Evolutionary conservation across 2,329 filamentous ascomycete genomes (phyloP), one percentile per base, ranked within the genome.

Genomic region (Trichoderma hamatum): DNA sequence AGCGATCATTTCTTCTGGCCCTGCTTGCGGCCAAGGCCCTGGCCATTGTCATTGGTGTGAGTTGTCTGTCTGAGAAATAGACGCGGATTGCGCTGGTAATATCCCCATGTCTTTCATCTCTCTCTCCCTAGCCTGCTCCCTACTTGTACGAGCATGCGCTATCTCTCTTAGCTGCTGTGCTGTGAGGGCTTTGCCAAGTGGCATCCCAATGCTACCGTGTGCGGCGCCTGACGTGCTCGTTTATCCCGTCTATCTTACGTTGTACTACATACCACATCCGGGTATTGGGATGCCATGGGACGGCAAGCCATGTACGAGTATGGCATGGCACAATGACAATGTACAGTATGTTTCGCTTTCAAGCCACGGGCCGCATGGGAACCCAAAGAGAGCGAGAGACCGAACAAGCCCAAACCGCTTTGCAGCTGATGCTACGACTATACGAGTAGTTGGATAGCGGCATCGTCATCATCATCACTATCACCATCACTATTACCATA

Each of bases 81-180:
- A 69, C 67, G 67, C 67, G 67, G 54, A 54, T 60, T 54, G 54
- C 67, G 56, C 61, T 69, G 60, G 34, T 60, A 58, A 43, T 60
- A 32, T 51, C 30, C 61, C 52, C 61, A 46, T 59, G 61, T 62
- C 58, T 28, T 28, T 28, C 19, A 36, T 55, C 21, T 49, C 46
- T 21, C 46, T 36, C 24, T 63, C 46, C 46, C 60, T 63, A 62
- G 60, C 60, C 46, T 54, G 36, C 63, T 51, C 46, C 32, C 54
- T 62, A 62, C 60, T 46, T 62, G 43, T n/a, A 28, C 24, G 19
- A 43, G 39, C 9, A 19, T 11, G 26, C 58, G 16, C 58, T 61
- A 46, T 63, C 28, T 34, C 28, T 63, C 30, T 34, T 61, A 61
- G 58, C 36, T 61, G 58, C 58, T 21, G 39, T 30, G 24, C 16